phyloP scores from a whole-genome alignment of 768 basidiomycete species.

The Boletus patriciae region DNA sequence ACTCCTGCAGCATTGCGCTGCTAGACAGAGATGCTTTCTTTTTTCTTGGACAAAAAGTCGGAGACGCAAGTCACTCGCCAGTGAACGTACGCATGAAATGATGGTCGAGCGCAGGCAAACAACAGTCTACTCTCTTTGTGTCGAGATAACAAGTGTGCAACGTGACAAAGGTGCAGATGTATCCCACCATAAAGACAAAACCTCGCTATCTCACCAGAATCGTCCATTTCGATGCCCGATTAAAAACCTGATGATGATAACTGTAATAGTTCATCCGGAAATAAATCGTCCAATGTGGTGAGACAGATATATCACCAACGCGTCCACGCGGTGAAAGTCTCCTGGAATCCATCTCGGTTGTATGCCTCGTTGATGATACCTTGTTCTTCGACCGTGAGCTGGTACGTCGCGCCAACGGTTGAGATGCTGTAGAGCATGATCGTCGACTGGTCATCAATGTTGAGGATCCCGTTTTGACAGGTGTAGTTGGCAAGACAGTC shows the following conservation, averaged over 20 bases:
- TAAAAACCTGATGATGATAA: neutral
- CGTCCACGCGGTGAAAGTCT: slow-evolving; percentile 40
- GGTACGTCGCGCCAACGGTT: slow-evolving; percentile 45
- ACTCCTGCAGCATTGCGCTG: slow-evolving; percentile 89
- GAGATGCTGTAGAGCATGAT: slow-evolving; percentile 48
- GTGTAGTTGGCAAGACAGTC: slow-evolving; percentile 37
- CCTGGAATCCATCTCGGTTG: slow-evolving; percentile 47
- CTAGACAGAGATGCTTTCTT: slow-evolving; percentile 10
- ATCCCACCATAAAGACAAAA: neutral
- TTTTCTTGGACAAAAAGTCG: slow-evolving; percentile 12
- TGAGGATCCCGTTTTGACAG: slow-evolving; percentile 46
- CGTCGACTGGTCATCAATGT: slow-evolving; percentile 42
- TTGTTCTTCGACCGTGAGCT: slow-evolving; percentile 39
- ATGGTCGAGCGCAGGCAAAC: neutral
- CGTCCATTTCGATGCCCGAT: neutral
- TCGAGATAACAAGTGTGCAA: neutral
- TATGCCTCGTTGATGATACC: slow-evolving; percentile 37
- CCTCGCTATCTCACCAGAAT: neutral
- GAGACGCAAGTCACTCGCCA: slow-evolving; percentile 14
- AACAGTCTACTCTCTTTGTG: neutral
- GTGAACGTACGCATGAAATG: slow-evolving; percentile 1
- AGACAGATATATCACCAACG: slow-evolving; percentile 19
- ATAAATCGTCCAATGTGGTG: neutral
- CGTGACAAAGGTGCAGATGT: neutral
- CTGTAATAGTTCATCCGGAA: neutral